phyloP scores from a whole-genome alignment of 441 rosid species.

The Rhodomyrtus psidioides region DNA sequence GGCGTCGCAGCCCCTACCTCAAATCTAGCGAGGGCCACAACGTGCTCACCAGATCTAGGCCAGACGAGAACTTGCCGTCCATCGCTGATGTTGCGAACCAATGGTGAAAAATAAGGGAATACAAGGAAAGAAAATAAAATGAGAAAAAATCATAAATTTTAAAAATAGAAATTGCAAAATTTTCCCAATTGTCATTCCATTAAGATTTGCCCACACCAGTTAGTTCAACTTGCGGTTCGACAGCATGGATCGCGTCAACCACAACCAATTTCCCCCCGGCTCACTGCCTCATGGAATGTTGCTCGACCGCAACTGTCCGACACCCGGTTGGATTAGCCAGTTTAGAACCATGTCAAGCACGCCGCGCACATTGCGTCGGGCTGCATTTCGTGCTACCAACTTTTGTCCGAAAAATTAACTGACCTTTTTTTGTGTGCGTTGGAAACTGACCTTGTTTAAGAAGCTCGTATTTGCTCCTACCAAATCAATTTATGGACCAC shows the following conservation, averaged over 20 bases:
- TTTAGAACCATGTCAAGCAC: not conserved
- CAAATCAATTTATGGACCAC: conserved; percentile 61
- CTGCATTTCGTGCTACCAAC: not conserved
- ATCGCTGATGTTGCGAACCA: no score
- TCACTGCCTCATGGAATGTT: conserved; percentile 72
- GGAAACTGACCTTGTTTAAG: conserved; percentile 50
- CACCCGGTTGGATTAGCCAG: not conserved
- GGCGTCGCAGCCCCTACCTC: no score
- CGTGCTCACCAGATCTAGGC: no score
- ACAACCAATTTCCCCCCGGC: conserved; percentile 53
- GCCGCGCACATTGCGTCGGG: not conserved
- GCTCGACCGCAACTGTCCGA: conserved; percentile 58
- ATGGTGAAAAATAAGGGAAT: no score
- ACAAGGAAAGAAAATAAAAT: no score
- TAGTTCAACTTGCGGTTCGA: conserved; percentile 56
- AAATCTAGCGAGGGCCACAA: no score
- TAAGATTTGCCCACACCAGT: conserved; percentile 31
- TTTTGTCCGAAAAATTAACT: not conserved
- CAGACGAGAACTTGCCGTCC: no score
- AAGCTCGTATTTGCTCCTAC: conserved; percentile 59
- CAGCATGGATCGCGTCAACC: conserved; percentile 45
- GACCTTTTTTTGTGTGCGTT: no score
- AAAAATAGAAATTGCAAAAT: no score
- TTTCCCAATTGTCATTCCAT: not conserved
- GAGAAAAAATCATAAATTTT: no score